phyloP scores from a whole-genome alignment of 257 asterid species.

The Nicotiana sylvestris region DNA sequence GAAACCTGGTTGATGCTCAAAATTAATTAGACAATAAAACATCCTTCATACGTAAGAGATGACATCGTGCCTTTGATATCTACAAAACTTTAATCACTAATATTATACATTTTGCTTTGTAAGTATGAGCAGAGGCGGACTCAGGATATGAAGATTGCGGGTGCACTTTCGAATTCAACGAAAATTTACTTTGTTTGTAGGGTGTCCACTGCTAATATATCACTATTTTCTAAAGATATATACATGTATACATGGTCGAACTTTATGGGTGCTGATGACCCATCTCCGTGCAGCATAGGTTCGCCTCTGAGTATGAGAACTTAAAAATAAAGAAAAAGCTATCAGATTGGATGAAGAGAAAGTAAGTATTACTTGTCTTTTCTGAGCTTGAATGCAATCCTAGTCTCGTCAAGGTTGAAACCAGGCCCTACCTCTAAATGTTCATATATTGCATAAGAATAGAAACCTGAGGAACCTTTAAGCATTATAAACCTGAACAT shows the following conservation, averaged over 20 bases:
- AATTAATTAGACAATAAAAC: neutral
- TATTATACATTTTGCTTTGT: neutral
- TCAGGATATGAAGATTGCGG: too few species aligned
- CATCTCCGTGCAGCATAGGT: too few species aligned
- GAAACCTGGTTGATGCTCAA: constrained; percentile 43
- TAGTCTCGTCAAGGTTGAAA: constrained; percentile 63
- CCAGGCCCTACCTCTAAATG: constrained; percentile 59
- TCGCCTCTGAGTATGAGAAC: too few species aligned
- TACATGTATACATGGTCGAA: too few species aligned
- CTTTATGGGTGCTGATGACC: too few species aligned
- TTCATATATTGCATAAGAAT: constrained; percentile 76
- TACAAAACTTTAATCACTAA: neutral
- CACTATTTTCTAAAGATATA: too few species aligned
- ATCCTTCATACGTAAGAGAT: neutral
- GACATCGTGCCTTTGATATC: neutral
- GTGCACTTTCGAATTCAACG: too few species aligned
- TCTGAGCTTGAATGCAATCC: constrained; percentile 86
- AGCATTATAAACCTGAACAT: constrained; percentile 65
- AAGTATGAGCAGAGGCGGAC: neutral
- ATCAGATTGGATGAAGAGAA: neutral
- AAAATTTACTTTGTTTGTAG: too few species aligned
- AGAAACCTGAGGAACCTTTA: constrained; percentile 66
- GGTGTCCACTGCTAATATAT: too few species aligned
- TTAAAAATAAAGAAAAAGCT: too few species aligned
- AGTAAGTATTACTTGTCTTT: constrained; percentile 52